Conservation (phyloP, 495 filamentous ascomycete genomes). For the Achaetomiella virescens region DNA sequence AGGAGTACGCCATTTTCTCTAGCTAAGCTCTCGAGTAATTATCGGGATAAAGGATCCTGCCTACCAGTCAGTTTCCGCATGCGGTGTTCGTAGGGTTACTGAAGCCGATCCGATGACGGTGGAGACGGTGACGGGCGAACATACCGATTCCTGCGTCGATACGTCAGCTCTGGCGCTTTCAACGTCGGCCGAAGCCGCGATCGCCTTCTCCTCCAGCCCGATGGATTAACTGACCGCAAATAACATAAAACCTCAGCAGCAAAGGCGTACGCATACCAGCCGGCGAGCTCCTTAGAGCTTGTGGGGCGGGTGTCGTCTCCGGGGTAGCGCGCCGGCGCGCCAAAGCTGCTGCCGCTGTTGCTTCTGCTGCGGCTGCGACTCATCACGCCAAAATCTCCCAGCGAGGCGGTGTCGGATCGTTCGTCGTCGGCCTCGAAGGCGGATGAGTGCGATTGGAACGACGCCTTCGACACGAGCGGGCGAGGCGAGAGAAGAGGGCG, state of each 20-base stretch:
- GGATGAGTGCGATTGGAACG: slow-evolving; percentile 41
- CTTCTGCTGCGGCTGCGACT: slow-evolving; percentile 16
- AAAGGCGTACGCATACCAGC: slow-evolving; percentile 96
- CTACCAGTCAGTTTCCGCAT: slow-evolving; percentile 8
- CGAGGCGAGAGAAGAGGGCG: slow-evolving; percentile 41
- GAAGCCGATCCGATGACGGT: not conserved
- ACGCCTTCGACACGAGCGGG: slow-evolving; percentile 39
- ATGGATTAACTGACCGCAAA: slow-evolving; percentile 67
- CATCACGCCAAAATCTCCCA: slow-evolving; percentile 20
- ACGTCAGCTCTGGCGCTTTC: not conserved
- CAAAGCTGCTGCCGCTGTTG: slow-evolving; percentile 12
- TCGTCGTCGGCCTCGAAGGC: slow-evolving; percentile 61
- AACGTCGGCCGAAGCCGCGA: not conserved
- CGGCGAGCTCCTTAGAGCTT: slow-evolving; percentile 77
- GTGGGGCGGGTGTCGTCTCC: slow-evolving; percentile 87
- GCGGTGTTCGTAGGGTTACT: not conserved
- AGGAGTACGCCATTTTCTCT: slow-evolving; percentile 81
- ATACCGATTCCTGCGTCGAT: slow-evolving; percentile 24
- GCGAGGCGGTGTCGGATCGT: slow-evolving; percentile 33
- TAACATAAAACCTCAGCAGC: slow-evolving; percentile 96
- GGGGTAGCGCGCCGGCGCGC: slow-evolving; percentile 45
- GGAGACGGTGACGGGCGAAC: not conserved
- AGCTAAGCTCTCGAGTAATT: slow-evolving; percentile 84
- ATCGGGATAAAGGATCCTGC: slow-evolving; percentile 94
- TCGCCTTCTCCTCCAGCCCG: not conserved